Evolutionary conservation across 164 flowering plant species (phyloP), one percentile per base, ranked within the genome.

Genomic region (Amborella trichopoda): DNA sequence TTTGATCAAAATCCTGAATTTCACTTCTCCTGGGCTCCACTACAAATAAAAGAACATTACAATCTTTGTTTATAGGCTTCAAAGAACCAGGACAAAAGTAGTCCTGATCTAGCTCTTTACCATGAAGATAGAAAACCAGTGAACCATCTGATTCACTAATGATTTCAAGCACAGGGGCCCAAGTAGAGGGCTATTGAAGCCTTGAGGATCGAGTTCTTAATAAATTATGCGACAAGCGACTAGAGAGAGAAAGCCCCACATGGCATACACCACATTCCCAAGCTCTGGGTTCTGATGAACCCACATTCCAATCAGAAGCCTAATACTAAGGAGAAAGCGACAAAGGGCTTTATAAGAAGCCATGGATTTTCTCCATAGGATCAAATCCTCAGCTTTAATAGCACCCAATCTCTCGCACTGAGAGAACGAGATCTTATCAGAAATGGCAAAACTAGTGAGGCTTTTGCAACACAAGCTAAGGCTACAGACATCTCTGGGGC

Each of bases 261-360:
- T 75, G 21, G 74, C 88, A 69, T 76, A 79, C n/a, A 90, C 95
- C 13, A 90, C 94, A 65, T 90, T 90, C 11, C 97, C 97, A 23
- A 85, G 88, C 75, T 89, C 97, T 1, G 97, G 97, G 40, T 85
- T 89, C 56, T 89, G 97, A 64, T 85, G 94, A 58, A 83, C 97
- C 97, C 97, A 89, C 25, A 85, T 79, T 2, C 97, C 97, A 50
- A 89, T 51, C 28, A 89, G 60, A 3, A 90, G 86, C 23, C 50
- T 53, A 34, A 83, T 75, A 26, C 59, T 50, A 23, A 56, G 28
- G 42, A 89, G 77, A 53, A 85, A 89, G 44, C 70, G 69, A 55
- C 79, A 83, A 39, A 85, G 74, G 2, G 80, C 68, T 62, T 65
- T 79, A 57, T 81, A 89, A 8, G 94, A 85, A 24, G 62, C 52